Evolutionary conservation across 768 basidiomycete species (phyloP), one percentile per base, ranked within the genome.

Genomic region (Leccinum pellstonianum): DNA sequence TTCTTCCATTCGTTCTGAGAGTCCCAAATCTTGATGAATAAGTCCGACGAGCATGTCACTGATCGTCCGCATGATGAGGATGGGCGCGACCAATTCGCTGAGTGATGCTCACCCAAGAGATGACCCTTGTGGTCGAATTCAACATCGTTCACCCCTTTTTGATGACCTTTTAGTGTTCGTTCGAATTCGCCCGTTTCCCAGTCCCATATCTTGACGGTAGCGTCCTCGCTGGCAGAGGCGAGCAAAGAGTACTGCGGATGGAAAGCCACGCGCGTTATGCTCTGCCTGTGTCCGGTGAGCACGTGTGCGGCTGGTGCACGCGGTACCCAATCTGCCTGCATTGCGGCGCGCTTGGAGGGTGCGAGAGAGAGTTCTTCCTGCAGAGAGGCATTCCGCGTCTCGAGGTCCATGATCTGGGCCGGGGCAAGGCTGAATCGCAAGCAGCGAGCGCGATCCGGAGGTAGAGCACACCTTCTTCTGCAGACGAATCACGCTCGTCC

Each of bases 131-230:
- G 84, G 74, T 95, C 92, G 69, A 89, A 96, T 71, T 94, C 90
- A 56, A 91, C 85, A 75, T 95, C 94, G 71, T 85, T 85, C 29
- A 95, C 87, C 19, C 88, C 85, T 71, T 91, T 92, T 35, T 94
- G 95, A 77, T 96, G 94, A 7, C 93, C 91, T 74, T 95, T 95
- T 59, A 95, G 74, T 10, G 94, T 95, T 64, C 92, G 77, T 74
- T 96, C 94, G 71, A 94, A 90, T 66, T 95, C 93, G 46, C 94
- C 94, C 31, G 90, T 89, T 72, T 96, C 94, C 93, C 93, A 96
- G 67, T 96, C 94, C 93, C 94, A 95, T 51, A 95, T 86, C 79
- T 95, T 95, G 65, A 95, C 82, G 1, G 87, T 94, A 54, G 91
- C 82, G 70, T 96, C 94, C 69, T 93, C 93, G 65, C 91, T 93